phyloP scores from a whole-genome alignment of 1,139 yeast genomes.

The Meyerozyma sp. region DNA sequence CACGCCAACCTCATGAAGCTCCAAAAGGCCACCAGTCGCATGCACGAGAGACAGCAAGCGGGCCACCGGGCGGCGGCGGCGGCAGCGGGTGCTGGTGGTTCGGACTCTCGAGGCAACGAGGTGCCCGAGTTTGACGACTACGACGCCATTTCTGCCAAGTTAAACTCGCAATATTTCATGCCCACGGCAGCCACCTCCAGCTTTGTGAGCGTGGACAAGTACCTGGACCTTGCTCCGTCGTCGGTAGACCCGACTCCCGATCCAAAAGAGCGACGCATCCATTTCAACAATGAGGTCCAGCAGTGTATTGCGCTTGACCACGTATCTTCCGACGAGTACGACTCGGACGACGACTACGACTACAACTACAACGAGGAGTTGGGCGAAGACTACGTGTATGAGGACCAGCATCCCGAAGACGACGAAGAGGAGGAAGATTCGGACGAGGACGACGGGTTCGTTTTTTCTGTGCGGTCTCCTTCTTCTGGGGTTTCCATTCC shows the following conservation, averaged over 20 bases:
- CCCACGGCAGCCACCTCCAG: constrained; percentile 2
- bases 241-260: background rate
- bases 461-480: constrained; percentile 51
- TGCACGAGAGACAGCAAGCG: constrained; percentile 21
- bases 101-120: constrained; percentile 10
- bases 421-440: constrained; percentile 5
- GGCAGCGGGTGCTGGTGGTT: constrained; percentile 9
- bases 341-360: constrained; percentile 9
- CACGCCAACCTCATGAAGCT: constrained; percentile 47
- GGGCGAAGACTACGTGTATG: constrained; percentile 14
- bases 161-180: constrained; percentile 48
- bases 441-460: constrained; percentile 69
- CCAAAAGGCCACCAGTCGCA: constrained; percentile 38
- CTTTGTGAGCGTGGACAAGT: constrained; percentile 8
- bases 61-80: constrained; percentile 19
- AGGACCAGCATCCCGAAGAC: constrained; percentile 6
- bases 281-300: constrained; percentile 87
- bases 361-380: constrained; percentile 16
- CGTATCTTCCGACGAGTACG: constrained; percentile 29
- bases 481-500: constrained; percentile 23
- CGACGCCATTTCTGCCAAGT: constrained; percentile 53
- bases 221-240: constrained; percentile 10
- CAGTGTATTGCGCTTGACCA: constrained; percentile 76
- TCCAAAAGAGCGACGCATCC: constrained; percentile 56
- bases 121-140: constrained; percentile 49